Evolutionary conservation across 345 rosid species (phyloP), one percentile per base, ranked within the genome.

Genomic region (Gossypium longicalyx): DNA sequence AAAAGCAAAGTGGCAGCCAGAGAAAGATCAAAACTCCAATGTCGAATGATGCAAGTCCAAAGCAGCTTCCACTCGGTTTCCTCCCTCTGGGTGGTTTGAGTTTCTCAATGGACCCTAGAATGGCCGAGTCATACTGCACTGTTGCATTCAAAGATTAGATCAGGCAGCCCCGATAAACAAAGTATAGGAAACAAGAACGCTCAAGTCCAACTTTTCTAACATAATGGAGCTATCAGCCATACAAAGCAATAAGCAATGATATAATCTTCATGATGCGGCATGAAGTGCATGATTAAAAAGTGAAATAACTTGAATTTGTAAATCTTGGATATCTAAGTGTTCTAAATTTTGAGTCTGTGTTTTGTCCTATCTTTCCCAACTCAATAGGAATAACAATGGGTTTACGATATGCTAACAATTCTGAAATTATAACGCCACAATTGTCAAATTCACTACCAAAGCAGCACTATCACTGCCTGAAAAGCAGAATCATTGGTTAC

Each of bases 351-450:
- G 38, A 13, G 83, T 81, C 59, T 76, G 17, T 2, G 44, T 57
- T 51, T 27, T 65, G 51, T 57, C 76, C 71, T 72, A 10, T 56
- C 51, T 78, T 83, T 74, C 74, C 76, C 52, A 70, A 67, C 79
- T 78, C 83, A 29, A 75, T 59, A 57, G 58, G 77, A 78, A 76
- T 64, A 44, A 68, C 45, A 81, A 82, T 61, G 74, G 70, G 43
- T 80, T 78, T 77, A 70, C 53, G 56, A 70, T 77, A 72, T 57
- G 77, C 78, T 17, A 74, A 71, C 47, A 56, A 29, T 75, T 56
- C 75, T 63, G 64, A 61, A 67, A 67, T 41, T 76, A 76, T 73
- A 53, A 47, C 7, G 27, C 74, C 49, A 78, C 71, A 77, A 76
- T 34, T 58, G 63, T 64, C 52, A 73, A 64, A 43, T 72, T 74